Percentiles rank a stretch among this genome's conserved stretches.
These are phyloP conservation scores for Claviceps africana DNA, from an alignment of 2,329 filamentous ascomycete species.

Conservation along the genomic window DNA sequence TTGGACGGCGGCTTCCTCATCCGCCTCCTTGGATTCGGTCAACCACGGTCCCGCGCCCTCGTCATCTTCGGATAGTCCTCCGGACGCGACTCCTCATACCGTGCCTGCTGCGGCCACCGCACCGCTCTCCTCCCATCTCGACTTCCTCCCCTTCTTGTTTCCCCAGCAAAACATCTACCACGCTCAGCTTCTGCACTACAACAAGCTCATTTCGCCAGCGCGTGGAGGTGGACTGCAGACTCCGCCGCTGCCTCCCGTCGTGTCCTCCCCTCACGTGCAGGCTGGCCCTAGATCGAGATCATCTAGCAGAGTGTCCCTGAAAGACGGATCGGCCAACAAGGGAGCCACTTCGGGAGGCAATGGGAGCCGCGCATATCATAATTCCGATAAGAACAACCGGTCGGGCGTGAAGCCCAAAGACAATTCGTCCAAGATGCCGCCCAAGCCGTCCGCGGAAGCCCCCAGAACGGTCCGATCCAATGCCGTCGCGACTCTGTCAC, in stretches of 20 bases:
- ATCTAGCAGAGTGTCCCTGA: slow-evolving; percentile 45
- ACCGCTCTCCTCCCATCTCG: slow-evolving; percentile 30
- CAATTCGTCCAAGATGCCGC: slow-evolving; percentile 33
- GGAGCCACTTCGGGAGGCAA: slow-evolving; percentile 39
- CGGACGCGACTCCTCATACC: slow-evolving; percentile 14
- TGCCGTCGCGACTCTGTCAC: slow-evolving; percentile 14
- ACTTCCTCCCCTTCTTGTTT: slow-evolving; percentile 42
- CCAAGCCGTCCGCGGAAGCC: slow-evolving; percentile 25
- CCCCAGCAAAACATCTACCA: slow-evolving; percentile 48
- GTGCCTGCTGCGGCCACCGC: slow-evolving; percentile 12
- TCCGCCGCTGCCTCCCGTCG: slow-evolving; percentile 38
- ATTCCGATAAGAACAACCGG: slow-evolving; percentile 47
- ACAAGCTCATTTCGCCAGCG: slow-evolving; percentile 46
- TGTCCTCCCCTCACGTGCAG: slow-evolving; percentile 43
- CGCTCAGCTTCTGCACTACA: slow-evolving; percentile 50
- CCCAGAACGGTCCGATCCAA: slow-evolving; percentile 18
- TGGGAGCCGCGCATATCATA: slow-evolving; percentile 49
- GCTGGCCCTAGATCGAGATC: slow-evolving; percentile 43
- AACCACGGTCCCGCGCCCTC: slow-evolving; percentile 14
- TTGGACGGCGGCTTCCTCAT: slow-evolving; percentile 17
- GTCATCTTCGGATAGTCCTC: slow-evolving; percentile 15
- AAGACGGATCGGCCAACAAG: slow-evolving; percentile 33
- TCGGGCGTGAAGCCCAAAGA: slow-evolving; percentile 48
- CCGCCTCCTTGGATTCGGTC: slow-evolving; percentile 12
- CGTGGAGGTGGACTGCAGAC: slow-evolving; percentile 42